A percentile compares a stretch with the other conserved stretches of the same genome.
Conservation (phyloP, 371 early-diverging fungal genomes). For the Fennellomyces sp. region DNA sequence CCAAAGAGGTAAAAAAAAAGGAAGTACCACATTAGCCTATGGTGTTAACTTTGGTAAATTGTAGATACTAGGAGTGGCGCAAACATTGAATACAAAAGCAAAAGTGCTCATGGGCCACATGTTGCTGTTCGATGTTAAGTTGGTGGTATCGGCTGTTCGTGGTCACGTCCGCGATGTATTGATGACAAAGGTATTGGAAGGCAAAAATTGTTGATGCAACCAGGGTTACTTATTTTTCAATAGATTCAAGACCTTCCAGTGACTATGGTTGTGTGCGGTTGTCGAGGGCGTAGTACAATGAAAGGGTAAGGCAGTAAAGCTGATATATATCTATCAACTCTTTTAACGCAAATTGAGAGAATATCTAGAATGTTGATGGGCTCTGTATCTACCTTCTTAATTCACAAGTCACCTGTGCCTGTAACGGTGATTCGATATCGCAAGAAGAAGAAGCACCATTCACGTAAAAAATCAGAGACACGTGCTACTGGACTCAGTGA, state of each 20-base stretch:
- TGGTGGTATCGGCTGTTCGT: conserved; percentile 47
- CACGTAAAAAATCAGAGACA: conserved; percentile 12
- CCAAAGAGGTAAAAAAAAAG: conserved; percentile 17
- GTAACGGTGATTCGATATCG: conserved; percentile 60
- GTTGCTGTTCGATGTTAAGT: conserved; percentile 50
- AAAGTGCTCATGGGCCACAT: conserved; percentile 34
- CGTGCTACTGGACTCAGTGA: conserved; percentile 34
- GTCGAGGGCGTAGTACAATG: conserved; percentile 57
- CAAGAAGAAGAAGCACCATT: conserved; percentile 35
- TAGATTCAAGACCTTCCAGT: conserved; percentile 52
- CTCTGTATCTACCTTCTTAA: conserved; percentile 59
- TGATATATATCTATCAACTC: background rate
- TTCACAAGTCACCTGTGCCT: conserved; percentile 65
- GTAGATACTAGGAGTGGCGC: conserved; percentile 30
- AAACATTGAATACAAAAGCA: conserved; percentile 32
- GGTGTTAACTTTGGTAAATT: background rate
- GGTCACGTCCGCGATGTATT: conserved; percentile 59
- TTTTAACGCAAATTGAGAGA: background rate
- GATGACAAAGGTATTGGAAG: conserved; percentile 23
- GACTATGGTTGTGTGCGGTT: conserved; percentile 63
- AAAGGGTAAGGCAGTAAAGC: conserved; percentile 42
- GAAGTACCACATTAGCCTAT: no score
- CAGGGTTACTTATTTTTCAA: background rate
- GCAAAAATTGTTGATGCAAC: background rate
- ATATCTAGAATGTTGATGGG: conserved; percentile 47